Conservation (phyloP, 495 filamentous ascomycete species). For the Penicillium turbatum region DNA sequence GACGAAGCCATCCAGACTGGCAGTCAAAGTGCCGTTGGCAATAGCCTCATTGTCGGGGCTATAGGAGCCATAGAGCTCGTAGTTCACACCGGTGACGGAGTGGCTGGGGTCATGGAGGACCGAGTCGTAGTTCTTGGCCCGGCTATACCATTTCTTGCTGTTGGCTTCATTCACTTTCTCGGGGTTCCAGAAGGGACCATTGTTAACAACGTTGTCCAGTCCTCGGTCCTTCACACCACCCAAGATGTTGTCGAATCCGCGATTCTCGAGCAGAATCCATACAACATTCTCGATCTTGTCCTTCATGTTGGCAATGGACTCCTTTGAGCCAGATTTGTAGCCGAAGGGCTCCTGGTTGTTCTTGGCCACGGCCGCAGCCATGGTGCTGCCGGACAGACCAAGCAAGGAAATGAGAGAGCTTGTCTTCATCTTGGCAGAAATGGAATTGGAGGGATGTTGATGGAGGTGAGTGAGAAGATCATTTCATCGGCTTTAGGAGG, state of each 20-base stretch:
- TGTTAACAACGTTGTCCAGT: conserved; percentile 42
- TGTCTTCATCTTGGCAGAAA: conserved; percentile 18
- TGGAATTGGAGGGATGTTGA: background rate
- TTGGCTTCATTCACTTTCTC: conserved; percentile 34
- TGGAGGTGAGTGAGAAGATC: background rate
- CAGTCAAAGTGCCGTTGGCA: conserved; percentile 30
- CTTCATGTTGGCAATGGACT: conserved; percentile 38
- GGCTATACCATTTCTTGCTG: conserved; percentile 36
- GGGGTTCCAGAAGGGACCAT: conserved; percentile 41
- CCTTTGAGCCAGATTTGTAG: conserved; percentile 26
- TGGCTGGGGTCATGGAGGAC: conserved; percentile 50
- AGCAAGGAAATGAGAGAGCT: conserved; percentile 22
- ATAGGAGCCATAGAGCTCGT: conserved; percentile 47
- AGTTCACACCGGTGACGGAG: conserved; percentile 47
- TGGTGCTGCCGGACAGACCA: conserved; percentile 22
- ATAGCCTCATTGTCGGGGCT: conserved; percentile 40
- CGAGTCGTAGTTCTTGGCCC: conserved; percentile 41
- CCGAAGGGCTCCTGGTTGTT: conserved; percentile 15
- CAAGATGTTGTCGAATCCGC: conserved; percentile 45
- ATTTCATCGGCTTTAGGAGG: background rate
- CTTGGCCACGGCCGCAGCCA: conserved; percentile 17
- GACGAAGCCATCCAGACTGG: conserved; percentile 46
- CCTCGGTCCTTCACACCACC: conserved; percentile 37
- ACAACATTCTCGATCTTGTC: conserved; percentile 48
- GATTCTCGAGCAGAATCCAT: conserved; percentile 44